Evolutionary conservation across 2,329 filamentous ascomycete species (phyloP), one percentile per base, ranked within the genome.

Genomic region (Colletotrichum filicis): DNA sequence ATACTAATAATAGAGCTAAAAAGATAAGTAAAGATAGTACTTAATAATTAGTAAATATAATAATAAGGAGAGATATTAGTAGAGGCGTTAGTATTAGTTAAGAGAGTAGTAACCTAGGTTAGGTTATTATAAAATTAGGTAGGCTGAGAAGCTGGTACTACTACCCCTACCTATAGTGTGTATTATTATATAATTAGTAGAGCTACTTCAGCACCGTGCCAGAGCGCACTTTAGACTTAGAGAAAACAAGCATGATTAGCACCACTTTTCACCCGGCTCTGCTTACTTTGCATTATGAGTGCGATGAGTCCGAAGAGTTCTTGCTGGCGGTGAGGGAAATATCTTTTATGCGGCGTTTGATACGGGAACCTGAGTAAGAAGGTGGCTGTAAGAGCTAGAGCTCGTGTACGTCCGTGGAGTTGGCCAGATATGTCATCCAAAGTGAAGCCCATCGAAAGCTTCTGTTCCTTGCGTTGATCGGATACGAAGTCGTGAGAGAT

Each of bases 401-500:
- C 42, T 49, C 42, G 42, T 49, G 19, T n/a, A 49, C 19, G 32
- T 42, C 19, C 22, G 46, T n/a, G 42, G 30, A 6, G 24, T 28
- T 64, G 19, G 42, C 59, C 57, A 28, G 53, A 73, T 57, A 37
- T 37, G 19, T 24, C 24, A 30, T 30, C 4, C 9, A 14, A 52
- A 24, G 9, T 35, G 46, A 53, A 30, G 22, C 42, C 28, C 14
- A 19, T 55, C 16, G 8, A 46, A 35, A 26, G 9, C 19, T 42
- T 12, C 16, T 22, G 28, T 19, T 30, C 22, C n/a, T 57, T 66
- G 37, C 28, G 52, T 28, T 32, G 56, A 32, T 61, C 55, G 46
- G 56, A 63, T 56, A 52, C 61, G 58, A 24, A 65, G 49, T 12
- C 12, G 49, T 49, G 22, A 66, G 37, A 11, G 66, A 73, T 73